phyloP scores from a whole-genome alignment of 305 asterid species.

The Salvia sclarea region DNA sequence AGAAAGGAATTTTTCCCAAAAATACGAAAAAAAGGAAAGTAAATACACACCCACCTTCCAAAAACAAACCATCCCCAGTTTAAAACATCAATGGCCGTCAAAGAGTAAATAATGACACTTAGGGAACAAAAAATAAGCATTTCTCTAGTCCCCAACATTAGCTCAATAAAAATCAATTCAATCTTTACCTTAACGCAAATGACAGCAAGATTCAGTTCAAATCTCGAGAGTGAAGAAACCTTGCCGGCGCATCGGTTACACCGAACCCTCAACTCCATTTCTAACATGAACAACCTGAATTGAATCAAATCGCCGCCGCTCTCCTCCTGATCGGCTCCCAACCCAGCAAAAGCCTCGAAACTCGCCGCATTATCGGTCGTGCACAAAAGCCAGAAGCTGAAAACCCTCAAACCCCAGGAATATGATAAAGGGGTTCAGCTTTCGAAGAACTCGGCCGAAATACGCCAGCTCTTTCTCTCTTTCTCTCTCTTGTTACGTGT shows the following conservation, averaged over 20 bases:
- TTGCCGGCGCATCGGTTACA: slow-evolving; percentile 52
- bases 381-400: slow-evolving; percentile 38
- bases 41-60: slow-evolving; percentile 12
- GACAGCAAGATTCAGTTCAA: slow-evolving; percentile 38
- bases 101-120: neutral
- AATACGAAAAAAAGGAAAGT: slow-evolving; percentile 5
- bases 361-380: slow-evolving; percentile 46
- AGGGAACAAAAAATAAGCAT: neutral
- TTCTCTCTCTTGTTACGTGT: slow-evolving; percentile 3
- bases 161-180: neutral
- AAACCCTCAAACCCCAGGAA: slow-evolving; percentile 38
- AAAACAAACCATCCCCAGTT: slow-evolving; percentile 28
- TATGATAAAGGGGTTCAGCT: slow-evolving; percentile 35
- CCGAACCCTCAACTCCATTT: slow-evolving; percentile 75
- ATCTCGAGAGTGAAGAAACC: slow-evolving; percentile 40
- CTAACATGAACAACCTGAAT: slow-evolving; percentile 41
- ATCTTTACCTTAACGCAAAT: slow-evolving; percentile 38
- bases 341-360: slow-evolving; percentile 36
- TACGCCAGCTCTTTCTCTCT: slow-evolving; percentile 34
- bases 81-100: slow-evolving; percentile 19
- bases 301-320: slow-evolving; percentile 56
- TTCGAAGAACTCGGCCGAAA: slow-evolving; percentile 24
- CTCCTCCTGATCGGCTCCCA: slow-evolving; percentile 49
- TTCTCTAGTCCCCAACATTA: neutral
- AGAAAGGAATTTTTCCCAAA: slow-evolving; percentile 30